phyloP scores from a whole-genome alignment of 768 basidiomycete species.

The Rhizopogon roseolus region DNA sequence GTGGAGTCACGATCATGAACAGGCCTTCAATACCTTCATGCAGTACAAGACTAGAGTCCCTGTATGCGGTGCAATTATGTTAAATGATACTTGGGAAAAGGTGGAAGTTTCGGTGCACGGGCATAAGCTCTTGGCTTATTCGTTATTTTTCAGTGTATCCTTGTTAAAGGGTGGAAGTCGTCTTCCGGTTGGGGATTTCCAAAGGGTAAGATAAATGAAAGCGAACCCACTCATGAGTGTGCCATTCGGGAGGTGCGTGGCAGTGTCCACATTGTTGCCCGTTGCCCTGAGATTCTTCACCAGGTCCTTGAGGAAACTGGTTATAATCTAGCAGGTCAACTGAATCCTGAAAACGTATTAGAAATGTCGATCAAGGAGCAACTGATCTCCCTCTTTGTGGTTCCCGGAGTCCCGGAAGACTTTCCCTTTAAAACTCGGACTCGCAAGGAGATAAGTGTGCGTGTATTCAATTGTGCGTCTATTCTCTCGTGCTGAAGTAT shows the following conservation, averaged over 20 bases:
- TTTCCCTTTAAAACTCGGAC: slow-evolving; percentile 91
- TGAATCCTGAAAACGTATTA: slow-evolving; percentile 66
- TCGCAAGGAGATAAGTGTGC: slow-evolving; percentile 95
- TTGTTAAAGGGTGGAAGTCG: slow-evolving; percentile 98
- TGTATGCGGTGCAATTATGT: slow-evolving; percentile 95
- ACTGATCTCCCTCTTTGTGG: slow-evolving; percentile 85
- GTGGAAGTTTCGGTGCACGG: slow-evolving; percentile 35
- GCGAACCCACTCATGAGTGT: slow-evolving; percentile 78
- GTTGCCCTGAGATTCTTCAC: slow-evolving; percentile 9
- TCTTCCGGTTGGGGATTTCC: slow-evolving; percentile 99
- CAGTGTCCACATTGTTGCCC: background rate
- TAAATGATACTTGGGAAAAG: slow-evolving; percentile 91
- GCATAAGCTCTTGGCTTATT: slow-evolving; percentile 5
- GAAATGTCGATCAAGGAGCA: slow-evolving; percentile 88
- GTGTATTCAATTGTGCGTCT: slow-evolving; percentile 17
- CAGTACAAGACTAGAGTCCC: slow-evolving; percentile 95
- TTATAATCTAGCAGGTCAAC: slow-evolving; percentile 73
- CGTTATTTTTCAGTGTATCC: slow-evolving; percentile 62
- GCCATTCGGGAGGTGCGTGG: slow-evolving; percentile 83
- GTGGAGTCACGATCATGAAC: slow-evolving; percentile 81
- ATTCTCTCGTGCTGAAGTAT: slow-evolving; percentile 11
- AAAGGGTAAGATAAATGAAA: slow-evolving; percentile 98
- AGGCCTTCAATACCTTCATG: slow-evolving; percentile 87
- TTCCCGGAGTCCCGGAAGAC: slow-evolving; percentile 83
- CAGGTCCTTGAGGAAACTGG: slow-evolving; percentile 98